phyloP scores from a whole-genome alignment of 345 rosid genomes.

The Laguncularia racemosa region DNA sequence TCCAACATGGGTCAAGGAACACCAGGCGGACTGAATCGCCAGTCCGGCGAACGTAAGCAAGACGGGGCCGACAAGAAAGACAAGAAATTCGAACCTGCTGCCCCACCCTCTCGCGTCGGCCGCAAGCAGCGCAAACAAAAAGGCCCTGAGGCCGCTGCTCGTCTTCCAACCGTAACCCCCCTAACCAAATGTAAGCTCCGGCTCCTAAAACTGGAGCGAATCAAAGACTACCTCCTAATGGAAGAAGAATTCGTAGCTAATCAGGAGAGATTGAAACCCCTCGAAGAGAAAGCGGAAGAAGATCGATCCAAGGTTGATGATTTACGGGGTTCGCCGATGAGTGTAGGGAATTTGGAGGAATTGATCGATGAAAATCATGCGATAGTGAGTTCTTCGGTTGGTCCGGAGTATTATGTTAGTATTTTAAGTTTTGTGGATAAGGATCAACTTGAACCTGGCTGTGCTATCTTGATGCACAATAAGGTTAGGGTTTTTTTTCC shows the following conservation, averaged over 20 bases:
- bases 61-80: slow-evolving; percentile 84
- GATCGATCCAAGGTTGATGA: slow-evolving; percentile 83
- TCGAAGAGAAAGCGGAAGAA: slow-evolving; percentile 28
- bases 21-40: slow-evolving; percentile 70
- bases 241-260: slow-evolving; percentile 49
- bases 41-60: slow-evolving; percentile 61
- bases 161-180: slow-evolving; percentile 43
- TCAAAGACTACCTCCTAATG: slow-evolving; percentile 31
- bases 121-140: slow-evolving; percentile 29
- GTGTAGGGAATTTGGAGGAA: slow-evolving; percentile 92
- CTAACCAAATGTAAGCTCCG: slow-evolving; percentile 29
- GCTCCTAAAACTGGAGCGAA: slow-evolving; percentile 28
- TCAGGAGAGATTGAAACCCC: slow-evolving; percentile 30
- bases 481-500: slow-evolving; percentile 33
- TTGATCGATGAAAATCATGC: slow-evolving; percentile 97
- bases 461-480: slow-evolving; percentile 93
- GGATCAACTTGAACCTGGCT: slow-evolving; percentile 97
- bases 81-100: slow-evolving; percentile 88
- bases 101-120: slow-evolving; percentile 86
- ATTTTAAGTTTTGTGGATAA: slow-evolving; percentile 90
- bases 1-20: slow-evolving; percentile 79
- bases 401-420: slow-evolving; percentile 93
- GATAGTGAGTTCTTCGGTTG: slow-evolving; percentile 86
- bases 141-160: slow-evolving; percentile 36
- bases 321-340: slow-evolving; percentile 91